Evolutionary conservation across 768 basidiomycete species (phyloP), one percentile per base, ranked within the genome.

Genomic region (Termitomyces sp.): DNA sequence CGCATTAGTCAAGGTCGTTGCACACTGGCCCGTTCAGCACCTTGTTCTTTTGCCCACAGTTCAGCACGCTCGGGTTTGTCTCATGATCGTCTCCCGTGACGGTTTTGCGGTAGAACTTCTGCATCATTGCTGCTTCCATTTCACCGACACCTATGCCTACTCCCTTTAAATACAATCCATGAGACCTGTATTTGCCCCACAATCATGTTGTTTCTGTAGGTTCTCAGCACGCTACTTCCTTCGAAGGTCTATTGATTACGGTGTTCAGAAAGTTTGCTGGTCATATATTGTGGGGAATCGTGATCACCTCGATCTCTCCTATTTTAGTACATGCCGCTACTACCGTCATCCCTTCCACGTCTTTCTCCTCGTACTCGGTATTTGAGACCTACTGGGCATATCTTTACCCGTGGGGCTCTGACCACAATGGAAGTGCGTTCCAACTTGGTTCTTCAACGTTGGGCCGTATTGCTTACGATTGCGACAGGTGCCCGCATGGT

Each of bases 401-500:
- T 59, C 66, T 77, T 25, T 78, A 78, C 56, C 77, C 77, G 6
- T 78, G 77, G 77, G 77, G 77, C 6, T 74, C 75, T 32, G 76
- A 77, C 47, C 77, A 77, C 62, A 77, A 77, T 51, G 77, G 77
- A 53, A 73, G 76, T 77, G 55, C 21, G 37, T 35, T 31, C 29
- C 12, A 11, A 8, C 47, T 32, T 29, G 43, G 5, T n/a, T 14
- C 27, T 19, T 41, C 17, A 23, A 14, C 37, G 23, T 25, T 29
- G n/a, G 11, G 40, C 12, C 11, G 40, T 38, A 7, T 12, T 29
- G 10, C 25, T 19, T 40, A 51, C 27, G 17, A 19, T 40, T 19
- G n/a, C 7, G 6, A 23, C 52, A 77, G 76, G 73, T 59, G 77
- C 74, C 34, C 71, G 77, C 10, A 77, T 77, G 77, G 70, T 70